These are phyloP conservation scores for Choiromyces venosus DNA, from an alignment of 495 filamentous ascomycete species.

Conservation along the genomic window DNA sequence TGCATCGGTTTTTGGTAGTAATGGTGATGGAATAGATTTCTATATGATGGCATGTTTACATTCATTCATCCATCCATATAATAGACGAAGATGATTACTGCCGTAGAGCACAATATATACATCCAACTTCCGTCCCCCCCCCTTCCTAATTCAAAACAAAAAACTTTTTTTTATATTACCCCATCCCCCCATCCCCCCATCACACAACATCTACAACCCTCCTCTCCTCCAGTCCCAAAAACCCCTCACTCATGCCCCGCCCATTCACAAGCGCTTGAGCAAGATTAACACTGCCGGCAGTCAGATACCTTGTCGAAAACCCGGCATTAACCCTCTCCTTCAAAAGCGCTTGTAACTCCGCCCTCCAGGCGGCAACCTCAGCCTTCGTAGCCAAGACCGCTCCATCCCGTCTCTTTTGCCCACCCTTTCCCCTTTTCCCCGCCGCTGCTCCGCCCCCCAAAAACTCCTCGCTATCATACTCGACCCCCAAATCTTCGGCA, in stretches of 20 bases:
- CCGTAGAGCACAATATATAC: too few relatives aligned
- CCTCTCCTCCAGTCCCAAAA: slow-evolving; percentile 59
- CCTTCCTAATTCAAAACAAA: not conserved
- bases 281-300: slow-evolving; percentile 71
- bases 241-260: slow-evolving; percentile 50
- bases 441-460: slow-evolving; percentile 46
- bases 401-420: slow-evolving; percentile 67
- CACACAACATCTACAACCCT: slow-evolving; percentile 45
- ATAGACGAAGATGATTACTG: too few relatives aligned
- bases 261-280: slow-evolving; percentile 65
- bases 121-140: too few relatives aligned
- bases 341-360: slow-evolving; percentile 61
- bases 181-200: slow-evolving; percentile 32
- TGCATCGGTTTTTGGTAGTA: too few relatives aligned
- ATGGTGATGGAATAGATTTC: too few relatives aligned
- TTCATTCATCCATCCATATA: too few relatives aligned
- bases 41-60: too few relatives aligned
- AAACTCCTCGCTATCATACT: slow-evolving; percentile 87
- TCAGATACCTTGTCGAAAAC: slow-evolving; percentile 85
- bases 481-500: slow-evolving; percentile 89
- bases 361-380: slow-evolving; percentile 55
- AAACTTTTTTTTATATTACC: not conserved
- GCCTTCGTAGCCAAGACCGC: slow-evolving; percentile 63
- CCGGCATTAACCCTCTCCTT: slow-evolving; percentile 77
- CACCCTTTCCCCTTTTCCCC: slow-evolving; percentile 59